phyloP scores from a whole-genome alignment of 768 basidiomycete genomes.

The Amanita phalloides region DNA sequence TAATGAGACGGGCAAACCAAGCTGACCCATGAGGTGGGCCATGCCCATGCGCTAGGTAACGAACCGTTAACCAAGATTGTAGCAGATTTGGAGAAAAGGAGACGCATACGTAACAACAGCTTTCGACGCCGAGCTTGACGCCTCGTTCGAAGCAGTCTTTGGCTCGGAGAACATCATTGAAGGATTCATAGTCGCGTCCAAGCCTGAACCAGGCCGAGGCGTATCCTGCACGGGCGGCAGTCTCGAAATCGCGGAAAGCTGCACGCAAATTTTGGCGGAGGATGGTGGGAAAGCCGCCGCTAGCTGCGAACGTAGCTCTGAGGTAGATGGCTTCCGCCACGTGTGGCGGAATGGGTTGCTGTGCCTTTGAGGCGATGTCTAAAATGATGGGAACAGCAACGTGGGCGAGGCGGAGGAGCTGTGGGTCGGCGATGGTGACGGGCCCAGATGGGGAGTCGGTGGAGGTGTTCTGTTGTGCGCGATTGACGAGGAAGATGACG shows the following conservation, averaged over 20 bases:
- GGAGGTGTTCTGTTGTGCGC: conserved; percentile 24
- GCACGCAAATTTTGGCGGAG: conserved; percentile 56
- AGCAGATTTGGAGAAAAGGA: conserved; percentile 1
- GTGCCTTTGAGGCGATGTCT: conserved; percentile 31
- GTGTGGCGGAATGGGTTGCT: conserved; percentile 23
- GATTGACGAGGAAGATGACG: conserved; percentile 71
- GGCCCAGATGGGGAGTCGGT: conserved; percentile 42
- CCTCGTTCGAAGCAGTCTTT: conserved; percentile 85
- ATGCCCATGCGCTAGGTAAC: conserved; percentile 76
- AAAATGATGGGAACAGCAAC: conserved; percentile 59
- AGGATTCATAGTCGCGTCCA: conserved; percentile 86
- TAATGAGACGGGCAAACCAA: conserved; percentile 46
- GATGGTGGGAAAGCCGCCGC: conserved; percentile 60
- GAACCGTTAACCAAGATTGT: conserved; percentile 6
- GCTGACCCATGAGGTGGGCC: conserved; percentile 85
- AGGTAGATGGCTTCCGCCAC: conserved; percentile 69
- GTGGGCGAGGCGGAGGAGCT: conserved; percentile 47
- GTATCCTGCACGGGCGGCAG: conserved; percentile 68
- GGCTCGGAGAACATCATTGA: conserved; percentile 63
- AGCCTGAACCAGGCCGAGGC: conserved; percentile 84
- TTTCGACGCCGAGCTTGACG: conserved; percentile 59
- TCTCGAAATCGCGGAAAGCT: conserved; percentile 88
- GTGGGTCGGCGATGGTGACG: conserved; percentile 43
- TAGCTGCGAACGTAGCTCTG: conserved; percentile 62
- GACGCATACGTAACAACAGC: conserved; percentile 66